phyloP scores from a whole-genome alignment of 2,329 filamentous ascomycete species.

The Aureobasidium uvarum region DNA sequence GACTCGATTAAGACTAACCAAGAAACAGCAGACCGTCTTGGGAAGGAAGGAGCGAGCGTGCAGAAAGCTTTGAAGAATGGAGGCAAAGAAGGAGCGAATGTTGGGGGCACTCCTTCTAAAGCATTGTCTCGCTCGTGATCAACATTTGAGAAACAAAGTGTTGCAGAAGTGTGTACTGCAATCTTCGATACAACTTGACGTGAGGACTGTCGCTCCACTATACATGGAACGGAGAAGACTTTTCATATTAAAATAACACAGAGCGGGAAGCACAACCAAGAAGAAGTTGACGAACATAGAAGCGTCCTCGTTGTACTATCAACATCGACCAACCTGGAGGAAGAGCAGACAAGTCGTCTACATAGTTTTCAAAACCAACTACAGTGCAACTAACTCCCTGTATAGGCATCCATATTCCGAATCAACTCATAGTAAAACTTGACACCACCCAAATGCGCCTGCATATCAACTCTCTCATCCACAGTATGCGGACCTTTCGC shows the following conservation, averaged over 20 bases:
- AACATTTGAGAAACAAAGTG: neutral
- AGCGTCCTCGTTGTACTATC: neutral
- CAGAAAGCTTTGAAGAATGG: neutral
- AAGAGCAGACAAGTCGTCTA: neutral
- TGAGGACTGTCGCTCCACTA: neutral
- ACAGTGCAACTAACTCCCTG: neutral
- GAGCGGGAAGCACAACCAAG: neutral
- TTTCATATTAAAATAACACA: neutral
- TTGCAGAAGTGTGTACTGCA: neutral
- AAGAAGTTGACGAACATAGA: neutral
- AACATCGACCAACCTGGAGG: neutral
- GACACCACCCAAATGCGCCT: constrained; percentile 46
- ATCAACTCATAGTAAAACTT: constrained; percentile 43
- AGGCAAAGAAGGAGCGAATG: neutral
- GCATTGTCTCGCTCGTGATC: neutral
- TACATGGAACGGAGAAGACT: neutral
- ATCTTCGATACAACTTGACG: neutral
- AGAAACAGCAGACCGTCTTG: neutral
- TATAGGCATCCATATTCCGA: constrained; percentile 25
- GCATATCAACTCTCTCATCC: constrained; percentile 49
- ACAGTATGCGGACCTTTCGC: constrained; percentile 52
- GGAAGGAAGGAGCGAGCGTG: neutral
- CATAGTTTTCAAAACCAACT: neutral
- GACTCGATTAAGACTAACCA: neutral
- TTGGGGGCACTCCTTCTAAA: neutral